Conservation (phyloP, 805 yeast genomes). For the Teunomyces kruisii region DNA sequence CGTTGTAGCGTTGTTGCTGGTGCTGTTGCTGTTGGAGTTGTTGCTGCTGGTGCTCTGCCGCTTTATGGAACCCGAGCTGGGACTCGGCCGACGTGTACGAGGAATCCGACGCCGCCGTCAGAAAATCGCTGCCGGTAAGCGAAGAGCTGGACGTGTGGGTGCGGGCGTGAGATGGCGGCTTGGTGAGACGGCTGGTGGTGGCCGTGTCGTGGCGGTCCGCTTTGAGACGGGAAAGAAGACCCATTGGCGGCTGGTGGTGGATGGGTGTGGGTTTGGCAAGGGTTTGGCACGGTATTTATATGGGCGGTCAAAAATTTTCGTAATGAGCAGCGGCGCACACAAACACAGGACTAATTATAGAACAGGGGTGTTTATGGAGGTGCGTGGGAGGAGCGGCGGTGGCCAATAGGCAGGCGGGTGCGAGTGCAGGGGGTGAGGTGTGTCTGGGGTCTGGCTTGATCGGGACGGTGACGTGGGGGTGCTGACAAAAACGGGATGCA, state of each 20-base stretch:
- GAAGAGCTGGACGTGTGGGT: conserved; percentile 16
- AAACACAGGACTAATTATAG: background rate
- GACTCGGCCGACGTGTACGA: conserved; percentile 29
- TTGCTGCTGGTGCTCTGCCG: background rate
- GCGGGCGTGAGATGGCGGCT: conserved; percentile 13
- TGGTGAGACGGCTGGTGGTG: conserved; percentile 1
- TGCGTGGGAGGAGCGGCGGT: background rate
- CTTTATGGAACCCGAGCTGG: conserved; percentile 7
- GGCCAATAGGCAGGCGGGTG: background rate
- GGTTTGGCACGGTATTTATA: background rate
- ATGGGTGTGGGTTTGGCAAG: background rate
- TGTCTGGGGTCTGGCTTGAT: too few species aligned
- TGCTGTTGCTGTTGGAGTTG: background rate
- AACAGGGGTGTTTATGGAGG: background rate
- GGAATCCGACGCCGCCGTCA: conserved; percentile 29
- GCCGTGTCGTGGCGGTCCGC: conserved; percentile 8
- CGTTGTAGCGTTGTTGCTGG: too few species aligned
- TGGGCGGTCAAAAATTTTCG: background rate
- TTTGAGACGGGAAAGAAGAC: conserved; percentile 21
- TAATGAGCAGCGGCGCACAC: background rate
- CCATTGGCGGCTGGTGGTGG: conserved; percentile 13
- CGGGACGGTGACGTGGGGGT: too few species aligned
- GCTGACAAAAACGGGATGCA: too few species aligned
- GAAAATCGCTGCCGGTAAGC: conserved; percentile 32
- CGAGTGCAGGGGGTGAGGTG: too few species aligned